Conservation (phyloP, 768 basidiomycete genomes). For the Solioccasus polychromus region DNA sequence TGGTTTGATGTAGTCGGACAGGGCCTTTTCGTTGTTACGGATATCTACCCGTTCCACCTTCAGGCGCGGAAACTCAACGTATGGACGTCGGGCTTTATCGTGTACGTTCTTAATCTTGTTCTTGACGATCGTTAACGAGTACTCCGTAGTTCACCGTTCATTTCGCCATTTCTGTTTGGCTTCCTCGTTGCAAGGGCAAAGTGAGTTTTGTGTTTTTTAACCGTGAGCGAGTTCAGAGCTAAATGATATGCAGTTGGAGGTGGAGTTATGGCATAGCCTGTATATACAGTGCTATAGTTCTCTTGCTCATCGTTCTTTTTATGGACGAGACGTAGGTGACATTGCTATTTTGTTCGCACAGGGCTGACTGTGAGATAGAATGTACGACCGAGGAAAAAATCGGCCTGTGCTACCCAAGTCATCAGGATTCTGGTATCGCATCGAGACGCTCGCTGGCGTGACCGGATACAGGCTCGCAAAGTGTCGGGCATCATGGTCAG, state of each 20-base stretch:
- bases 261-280: conserved; percentile 55
- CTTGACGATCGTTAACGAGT: not conserved
- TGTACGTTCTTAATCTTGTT: conserved; percentile 44
- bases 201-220: conserved; percentile 9
- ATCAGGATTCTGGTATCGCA: conserved; percentile 36
- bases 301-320: conserved; percentile 45
- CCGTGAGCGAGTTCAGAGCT: not conserved
- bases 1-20: conserved; percentile 11
- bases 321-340: conserved; percentile 47
- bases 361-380: conserved; percentile 26
- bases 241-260: conserved; percentile 34
- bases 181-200: conserved; percentile 27
- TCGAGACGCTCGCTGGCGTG: conserved; percentile 47
- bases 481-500: conserved; percentile 42
- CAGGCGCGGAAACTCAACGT: conserved; percentile 50
- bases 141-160: conserved; percentile 22
- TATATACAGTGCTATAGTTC: conserved; percentile 45
- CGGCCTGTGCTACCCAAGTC: conserved; percentile 28
- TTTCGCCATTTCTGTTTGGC: conserved; percentile 30
- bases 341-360: not conserved
- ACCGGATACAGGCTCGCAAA: conserved; percentile 46
- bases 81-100: conserved; percentile 53
- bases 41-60: conserved; percentile 53
- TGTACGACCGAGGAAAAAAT: conserved; percentile 46
- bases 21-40: conserved; percentile 46